Evolutionary conservation across 164 flowering plant genomes (phyloP), one percentile per base, ranked within the genome.

Genomic region (Vitis rupestris): DNA sequence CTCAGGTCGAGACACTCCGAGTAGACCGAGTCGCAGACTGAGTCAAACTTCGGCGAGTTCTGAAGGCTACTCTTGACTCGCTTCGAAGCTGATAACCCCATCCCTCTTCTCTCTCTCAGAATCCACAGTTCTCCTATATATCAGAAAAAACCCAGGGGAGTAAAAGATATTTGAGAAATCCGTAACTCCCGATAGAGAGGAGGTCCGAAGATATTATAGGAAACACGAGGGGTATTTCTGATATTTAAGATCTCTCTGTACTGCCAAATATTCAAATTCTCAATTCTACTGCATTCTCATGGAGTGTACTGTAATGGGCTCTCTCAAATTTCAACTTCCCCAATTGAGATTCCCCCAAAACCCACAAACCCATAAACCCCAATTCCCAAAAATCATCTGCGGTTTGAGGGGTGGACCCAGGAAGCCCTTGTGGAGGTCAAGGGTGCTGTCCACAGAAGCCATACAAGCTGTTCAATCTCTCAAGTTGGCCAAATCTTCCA

Each of bases 401-500:
- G 86, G 93, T 2, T 73, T 90, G 50, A 80, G 94, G 76, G 75
- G 67, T 2, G 85, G 82, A 49, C 79, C 84, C 10, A 79, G 84
- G 53, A 85, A 82, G 69, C 78, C 88, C 14, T 8, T 87, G 68
- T 86, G 94, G 93, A 88, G 86, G 76, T 76, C 85, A 15, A 82
- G 87, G 52, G 87, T 87, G 30, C 31, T 90, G 48, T 88, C 95
- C 37, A 73, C 81, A 2, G 95, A 92, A 75, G 89, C 95, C 19
- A 90, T 90, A n/a, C 95, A 88, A 66, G 93, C 83, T 1, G 89
- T 90, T 13, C 97, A 92, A 2, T 78, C 88, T 12, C 79, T 92
- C 7, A 92, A 92, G 74, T 67, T 92, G 12, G 91, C 93, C 30
- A 92, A 82, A 76, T 76, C 87, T 19, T 10, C 75, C 4, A 29